These are phyloP conservation scores for Euryodendron excelsum DNA, from an alignment of 148 eudicot species.

Conservation along the genomic window DNA sequence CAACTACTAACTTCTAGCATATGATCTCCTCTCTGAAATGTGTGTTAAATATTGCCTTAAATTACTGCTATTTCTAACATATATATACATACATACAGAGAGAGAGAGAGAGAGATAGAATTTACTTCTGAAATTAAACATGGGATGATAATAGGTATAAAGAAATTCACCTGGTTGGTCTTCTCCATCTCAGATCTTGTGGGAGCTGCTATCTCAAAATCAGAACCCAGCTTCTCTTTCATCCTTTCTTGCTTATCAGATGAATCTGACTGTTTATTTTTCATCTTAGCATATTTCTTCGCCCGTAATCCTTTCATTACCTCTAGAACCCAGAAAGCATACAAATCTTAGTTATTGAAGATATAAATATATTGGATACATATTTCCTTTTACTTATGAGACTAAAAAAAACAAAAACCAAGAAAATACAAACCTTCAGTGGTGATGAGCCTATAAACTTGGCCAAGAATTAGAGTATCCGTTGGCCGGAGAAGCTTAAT, in stretches of 20 bases:
- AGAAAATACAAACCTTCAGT: slow-evolving; percentile 54
- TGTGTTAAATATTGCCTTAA: no score
- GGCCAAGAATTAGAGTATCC: slow-evolving; percentile 75
- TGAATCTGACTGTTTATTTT: slow-evolving; percentile 50
- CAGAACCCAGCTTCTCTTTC: slow-evolving; percentile 31
- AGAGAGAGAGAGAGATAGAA: no score
- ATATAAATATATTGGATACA: not conserved
- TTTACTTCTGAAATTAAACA: no score
- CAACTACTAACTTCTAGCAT: no score
- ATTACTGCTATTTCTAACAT: no score
- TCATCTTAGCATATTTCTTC: slow-evolving; percentile 80
- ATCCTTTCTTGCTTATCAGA: slow-evolving; percentile 31
- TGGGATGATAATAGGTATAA: no score
- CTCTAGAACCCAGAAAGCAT: slow-evolving; percentile 38
- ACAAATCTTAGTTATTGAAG: not conserved
- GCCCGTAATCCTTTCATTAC: slow-evolving; percentile 93
- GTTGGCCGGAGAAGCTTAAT: slow-evolving; percentile 85
- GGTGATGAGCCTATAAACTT: slow-evolving; percentile 86
- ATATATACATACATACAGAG: no score
- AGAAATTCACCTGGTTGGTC: slow-evolving; percentile 46
- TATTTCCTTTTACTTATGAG: no score
- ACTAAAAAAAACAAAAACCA: no score
- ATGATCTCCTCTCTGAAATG: no score
- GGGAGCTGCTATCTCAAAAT: slow-evolving; percentile 35
- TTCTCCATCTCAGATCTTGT: slow-evolving; percentile 50